A percentile compares a stretch with the other conserved stretches of the same genome.
These are phyloP conservation scores for Botryotinia narcissicola DNA, from an alignment of 2,329 filamentous ascomycete genomes.

Conservation along the genomic window DNA sequence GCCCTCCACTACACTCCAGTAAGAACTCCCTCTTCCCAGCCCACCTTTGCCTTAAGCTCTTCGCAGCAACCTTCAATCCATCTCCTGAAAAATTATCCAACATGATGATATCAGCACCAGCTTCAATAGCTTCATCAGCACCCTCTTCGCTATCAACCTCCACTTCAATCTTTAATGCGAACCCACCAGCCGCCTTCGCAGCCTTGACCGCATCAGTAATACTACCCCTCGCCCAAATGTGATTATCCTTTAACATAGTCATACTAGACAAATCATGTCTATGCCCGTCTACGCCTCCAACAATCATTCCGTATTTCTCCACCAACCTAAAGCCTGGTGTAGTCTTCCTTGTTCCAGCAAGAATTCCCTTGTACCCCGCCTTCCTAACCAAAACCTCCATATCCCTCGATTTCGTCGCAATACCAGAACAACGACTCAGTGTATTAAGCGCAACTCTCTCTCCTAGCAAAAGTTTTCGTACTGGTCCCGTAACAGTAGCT, in stretches of 20 bases:
- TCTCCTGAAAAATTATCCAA: conserved; percentile 89
- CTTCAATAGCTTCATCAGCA: conserved; percentile 85
- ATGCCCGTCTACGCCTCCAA: conserved; percentile 89
- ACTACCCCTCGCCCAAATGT: conserved; percentile 86
- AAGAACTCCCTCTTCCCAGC: conserved; percentile 70
- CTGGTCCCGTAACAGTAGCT: conserved; percentile 83
- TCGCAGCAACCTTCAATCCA: conserved; percentile 72
- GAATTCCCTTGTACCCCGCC: conserved; percentile 73
- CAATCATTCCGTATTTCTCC: conserved; percentile 97
- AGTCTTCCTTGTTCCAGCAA: conserved; percentile 96
- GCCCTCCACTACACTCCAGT: conserved; percentile 87
- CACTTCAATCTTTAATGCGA: conserved; percentile 92
- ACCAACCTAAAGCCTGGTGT: conserved; percentile 93
- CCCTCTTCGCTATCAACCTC: conserved; percentile 87
- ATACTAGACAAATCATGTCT: conserved; percentile 88
- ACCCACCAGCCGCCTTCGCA: conserved; percentile 81
- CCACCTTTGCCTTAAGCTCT: conserved; percentile 77
- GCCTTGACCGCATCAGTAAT: conserved; percentile 84
- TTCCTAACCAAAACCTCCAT: conserved; percentile 56
- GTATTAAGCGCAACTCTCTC: conserved; percentile 92
- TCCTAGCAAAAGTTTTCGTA: conserved; percentile 73
- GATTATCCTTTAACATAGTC: conserved; percentile 99
- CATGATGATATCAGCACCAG: conserved; percentile 95
- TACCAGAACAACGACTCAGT: conserved; percentile 84
- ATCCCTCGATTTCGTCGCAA: conserved; percentile 67